phyloP scores from a whole-genome alignment of 176 grass and related monocot genomes.

The Bonia amplexicaulis region DNA sequence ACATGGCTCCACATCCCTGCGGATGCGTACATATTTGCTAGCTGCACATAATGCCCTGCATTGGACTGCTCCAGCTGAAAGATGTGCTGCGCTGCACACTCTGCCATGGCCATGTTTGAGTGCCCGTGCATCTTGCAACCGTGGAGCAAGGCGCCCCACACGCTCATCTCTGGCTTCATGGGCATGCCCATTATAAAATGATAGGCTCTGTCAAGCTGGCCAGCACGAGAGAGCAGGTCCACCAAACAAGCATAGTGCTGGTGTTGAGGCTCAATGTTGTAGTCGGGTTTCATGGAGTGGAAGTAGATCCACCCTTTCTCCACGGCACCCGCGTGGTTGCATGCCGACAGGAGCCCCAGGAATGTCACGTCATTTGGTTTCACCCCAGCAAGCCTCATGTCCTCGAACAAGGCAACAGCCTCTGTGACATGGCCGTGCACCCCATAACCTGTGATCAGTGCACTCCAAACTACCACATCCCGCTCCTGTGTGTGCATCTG shows the following conservation, averaged over 20 bases:
- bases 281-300: constrained; percentile 53
- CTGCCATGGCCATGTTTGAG: constrained; percentile 48
- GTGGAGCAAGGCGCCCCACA: constrained; percentile 72
- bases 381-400: constrained; percentile 48
- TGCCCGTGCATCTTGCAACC: constrained; percentile 58
- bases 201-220: constrained; percentile 54
- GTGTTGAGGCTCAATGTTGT: constrained; percentile 52
- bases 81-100: constrained; percentile 41
- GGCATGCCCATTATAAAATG: constrained; percentile 55
- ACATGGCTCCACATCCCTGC: constrained; percentile 70
- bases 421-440: constrained; percentile 50
- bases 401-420: constrained; percentile 46
- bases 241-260: constrained; percentile 70
- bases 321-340: constrained; percentile 51
- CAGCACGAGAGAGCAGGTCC: constrained; percentile 62
- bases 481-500: constrained; percentile 6
- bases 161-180: constrained; percentile 50
- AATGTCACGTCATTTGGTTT: constrained; percentile 64
- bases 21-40: constrained; percentile 73
- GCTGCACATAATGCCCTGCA: constrained; percentile 70
- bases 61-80: constrained; percentile 60
- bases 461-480: constrained; percentile 77
- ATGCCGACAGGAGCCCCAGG: constrained; percentile 59
- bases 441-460: constrained; percentile 56
- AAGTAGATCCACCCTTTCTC: constrained; percentile 72